Percentiles rank a stretch among this genome's conserved stretches.
Evolutionary conservation across 495 filamentous ascomycete species (phyloP).

Genomic region (Penicillium coffeae): DNA sequence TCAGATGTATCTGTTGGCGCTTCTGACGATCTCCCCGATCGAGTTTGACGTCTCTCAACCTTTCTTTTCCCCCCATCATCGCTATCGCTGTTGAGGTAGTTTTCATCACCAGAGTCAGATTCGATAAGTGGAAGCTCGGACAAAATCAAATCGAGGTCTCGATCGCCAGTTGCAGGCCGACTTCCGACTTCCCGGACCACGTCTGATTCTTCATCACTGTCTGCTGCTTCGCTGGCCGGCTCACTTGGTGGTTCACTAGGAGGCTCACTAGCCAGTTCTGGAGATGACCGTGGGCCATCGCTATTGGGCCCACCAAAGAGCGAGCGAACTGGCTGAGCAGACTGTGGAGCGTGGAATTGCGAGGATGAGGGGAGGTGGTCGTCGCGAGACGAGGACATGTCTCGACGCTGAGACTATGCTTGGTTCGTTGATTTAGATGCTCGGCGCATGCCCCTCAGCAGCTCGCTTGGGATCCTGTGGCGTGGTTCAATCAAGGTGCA

Average conservation of each 20-base stretch:
- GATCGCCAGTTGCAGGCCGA: conserved; percentile 12
- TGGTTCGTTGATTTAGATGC: not conserved
- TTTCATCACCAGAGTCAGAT: conserved; percentile 21
- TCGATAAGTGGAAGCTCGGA: not conserved
- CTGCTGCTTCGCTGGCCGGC: too few relatives aligned
- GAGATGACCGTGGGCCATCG: conserved; percentile 26
- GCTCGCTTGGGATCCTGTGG: not conserved
- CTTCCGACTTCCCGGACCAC: conserved; percentile 27
- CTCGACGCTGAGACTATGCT: conserved; percentile 11
- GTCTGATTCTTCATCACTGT: too few relatives aligned
- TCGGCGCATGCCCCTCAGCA: conserved; percentile 8
- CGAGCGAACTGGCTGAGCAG: conserved; percentile 33
- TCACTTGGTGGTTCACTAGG: too few relatives aligned
- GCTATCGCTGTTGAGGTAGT: conserved; percentile 19
- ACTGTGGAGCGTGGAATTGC: conserved; percentile 28
- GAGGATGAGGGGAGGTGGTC: conserved; percentile 16
- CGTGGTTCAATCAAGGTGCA: too few relatives aligned
- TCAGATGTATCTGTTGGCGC: not conserved
- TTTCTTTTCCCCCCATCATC: conserved; percentile 12
- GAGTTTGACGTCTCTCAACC: not conserved
- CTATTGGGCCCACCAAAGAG: conserved; percentile 39
- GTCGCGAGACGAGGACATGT: conserved; percentile 35
- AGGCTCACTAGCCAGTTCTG: too few relatives aligned
- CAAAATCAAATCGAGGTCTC: conserved; percentile 2
- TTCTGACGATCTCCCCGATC: not conserved